phyloP scores from a whole-genome alignment of 129 eudicot genomes.

The Centella asiatica region DNA sequence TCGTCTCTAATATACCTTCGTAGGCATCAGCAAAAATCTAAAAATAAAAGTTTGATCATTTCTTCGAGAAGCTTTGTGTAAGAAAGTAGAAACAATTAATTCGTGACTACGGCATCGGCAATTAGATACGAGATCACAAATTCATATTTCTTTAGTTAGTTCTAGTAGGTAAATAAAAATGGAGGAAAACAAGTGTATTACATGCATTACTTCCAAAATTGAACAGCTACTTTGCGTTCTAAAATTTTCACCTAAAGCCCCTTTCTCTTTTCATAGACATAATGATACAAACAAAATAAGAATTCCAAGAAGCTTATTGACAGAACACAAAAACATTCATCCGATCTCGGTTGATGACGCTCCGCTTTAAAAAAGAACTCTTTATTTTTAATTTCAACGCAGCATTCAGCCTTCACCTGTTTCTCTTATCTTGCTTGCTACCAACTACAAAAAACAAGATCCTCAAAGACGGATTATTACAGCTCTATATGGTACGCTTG shows the following conservation, averaged over 20 bases:
- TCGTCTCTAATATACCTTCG: too few relatives aligned
- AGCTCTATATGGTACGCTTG: neutral
- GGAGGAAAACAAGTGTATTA: neutral
- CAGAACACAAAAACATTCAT: neutral
- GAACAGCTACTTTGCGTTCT: neutral
- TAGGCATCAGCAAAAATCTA: too few relatives aligned
- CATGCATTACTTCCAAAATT: neutral
- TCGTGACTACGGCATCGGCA: neutral
- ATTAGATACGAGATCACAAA: neutral
- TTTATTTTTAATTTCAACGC: neutral
- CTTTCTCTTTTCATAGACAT: neutral
- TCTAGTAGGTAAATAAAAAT: neutral
- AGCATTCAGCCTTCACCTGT: neutral
- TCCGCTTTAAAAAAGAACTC: neutral
- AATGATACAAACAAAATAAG: too few relatives aligned
- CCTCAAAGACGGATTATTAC: neutral
- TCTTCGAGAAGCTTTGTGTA: too few relatives aligned
- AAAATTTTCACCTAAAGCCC: too few relatives aligned
- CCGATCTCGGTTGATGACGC: neutral
- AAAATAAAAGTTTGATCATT: too few relatives aligned
- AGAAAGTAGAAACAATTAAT: too few relatives aligned
- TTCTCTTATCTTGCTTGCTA: neutral
- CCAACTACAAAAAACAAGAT: neutral
- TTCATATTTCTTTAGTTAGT: neutral
- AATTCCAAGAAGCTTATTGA: neutral